A percentile compares a stretch with the other conserved stretches of the same genome.
phyloP scores from a whole-genome alignment of 352 stramenopile species.

The Pythium sp. region DNA sequence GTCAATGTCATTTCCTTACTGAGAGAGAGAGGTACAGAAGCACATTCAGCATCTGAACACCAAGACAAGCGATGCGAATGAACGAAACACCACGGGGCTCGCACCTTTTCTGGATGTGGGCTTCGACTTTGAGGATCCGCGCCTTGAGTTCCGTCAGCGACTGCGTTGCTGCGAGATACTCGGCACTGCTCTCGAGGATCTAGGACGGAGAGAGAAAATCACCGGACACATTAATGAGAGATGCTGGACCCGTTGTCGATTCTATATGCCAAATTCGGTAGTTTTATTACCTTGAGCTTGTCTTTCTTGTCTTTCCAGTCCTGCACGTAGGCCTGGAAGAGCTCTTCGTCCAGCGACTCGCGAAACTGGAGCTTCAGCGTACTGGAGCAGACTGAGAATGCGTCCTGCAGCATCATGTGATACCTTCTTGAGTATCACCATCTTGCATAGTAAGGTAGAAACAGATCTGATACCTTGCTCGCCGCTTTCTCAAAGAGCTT shows the following conservation, averaged over 20 bases:
- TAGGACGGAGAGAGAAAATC: neutral
- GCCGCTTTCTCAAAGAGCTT: constrained; percentile 54
- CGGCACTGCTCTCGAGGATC: neutral
- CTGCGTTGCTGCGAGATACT: neutral
- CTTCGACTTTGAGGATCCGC: neutral
- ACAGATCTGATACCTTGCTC: constrained; percentile 26
- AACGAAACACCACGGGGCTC: neutral
- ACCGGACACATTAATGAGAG: neutral
- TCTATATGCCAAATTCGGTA: neutral
- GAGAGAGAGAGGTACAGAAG: neutral
- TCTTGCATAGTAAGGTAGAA: neutral
- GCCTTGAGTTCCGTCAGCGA: neutral
- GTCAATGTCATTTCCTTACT: constrained; percentile 9
- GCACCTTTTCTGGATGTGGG: constrained; percentile 9
- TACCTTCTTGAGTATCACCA: neutral
- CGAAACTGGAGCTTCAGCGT: constrained; percentile 60
- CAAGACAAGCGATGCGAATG: neutral
- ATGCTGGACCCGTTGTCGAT: neutral
- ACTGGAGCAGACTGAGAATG: constrained; percentile 51
- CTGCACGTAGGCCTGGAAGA: constrained; percentile 52
- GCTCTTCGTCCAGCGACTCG: constrained; percentile 47
- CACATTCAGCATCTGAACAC: neutral
- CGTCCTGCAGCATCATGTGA: constrained; percentile 27
- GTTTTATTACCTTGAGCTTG: constrained; percentile 23
- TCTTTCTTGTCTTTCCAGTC: constrained; percentile 40